phyloP scores from a whole-genome alignment of 371 early-diverging fungal genomes.

The Basidiobolus heterosporus region DNA sequence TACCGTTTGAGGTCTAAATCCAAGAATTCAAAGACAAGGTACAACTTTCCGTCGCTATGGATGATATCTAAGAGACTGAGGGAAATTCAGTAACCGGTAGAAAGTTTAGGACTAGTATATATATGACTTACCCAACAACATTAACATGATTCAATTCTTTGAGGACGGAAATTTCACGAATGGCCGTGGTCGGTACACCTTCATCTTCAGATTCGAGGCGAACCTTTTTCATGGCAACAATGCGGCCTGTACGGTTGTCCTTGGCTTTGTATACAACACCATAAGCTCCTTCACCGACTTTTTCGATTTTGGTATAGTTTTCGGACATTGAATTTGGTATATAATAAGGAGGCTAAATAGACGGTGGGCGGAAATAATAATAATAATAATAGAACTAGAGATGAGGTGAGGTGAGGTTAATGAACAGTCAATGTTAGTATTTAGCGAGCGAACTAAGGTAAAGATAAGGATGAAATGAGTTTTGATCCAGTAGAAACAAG shows the following conservation, averaged over 20 bases:
- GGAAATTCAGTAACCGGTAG: constrained; percentile 2
- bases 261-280: constrained; percentile 93
- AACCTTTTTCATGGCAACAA: constrained; percentile 93
- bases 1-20: constrained; percentile 91
- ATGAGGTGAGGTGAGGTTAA: too few relatives aligned
- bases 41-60: constrained; percentile 75
- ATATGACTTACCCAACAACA: constrained; percentile 51
- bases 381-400: too few relatives aligned
- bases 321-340: constrained; percentile 13
- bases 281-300: constrained; percentile 95
- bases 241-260: constrained; percentile 48
- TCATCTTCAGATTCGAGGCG: constrained; percentile 80
- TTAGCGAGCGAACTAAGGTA: too few relatives aligned
- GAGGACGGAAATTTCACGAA: constrained; percentile 93
- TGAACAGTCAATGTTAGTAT: too few relatives aligned
- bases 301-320: constrained; percentile 69
- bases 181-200: constrained; percentile 88
- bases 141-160: constrained; percentile 87
- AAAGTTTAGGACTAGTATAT: constrained; percentile 29
- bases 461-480: too few relatives aligned
- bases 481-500: too few relatives aligned
- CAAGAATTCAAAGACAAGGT: constrained; percentile 91
- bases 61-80: constrained; percentile 78
- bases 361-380: too few relatives aligned
- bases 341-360: too few relatives aligned